Conservation (phyloP, 192 early-diverging fungal genomes). For the Linnemannia schmuckeri region DNA sequence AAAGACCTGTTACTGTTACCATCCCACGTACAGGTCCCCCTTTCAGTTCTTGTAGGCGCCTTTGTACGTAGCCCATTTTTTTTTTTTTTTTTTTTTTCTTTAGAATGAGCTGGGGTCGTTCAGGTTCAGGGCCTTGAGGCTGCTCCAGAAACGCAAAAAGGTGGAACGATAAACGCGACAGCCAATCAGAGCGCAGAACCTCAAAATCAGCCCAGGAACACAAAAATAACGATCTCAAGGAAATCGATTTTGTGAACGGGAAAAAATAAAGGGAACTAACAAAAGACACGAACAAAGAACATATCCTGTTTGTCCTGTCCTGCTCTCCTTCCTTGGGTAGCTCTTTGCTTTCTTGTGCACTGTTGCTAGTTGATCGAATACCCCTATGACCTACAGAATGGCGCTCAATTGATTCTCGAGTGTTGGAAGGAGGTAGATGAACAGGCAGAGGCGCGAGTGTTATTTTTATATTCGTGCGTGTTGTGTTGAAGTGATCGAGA, state of each 20-base stretch:
- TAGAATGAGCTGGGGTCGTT: neutral
- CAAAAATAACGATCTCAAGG: neutral
- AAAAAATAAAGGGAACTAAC: neutral
- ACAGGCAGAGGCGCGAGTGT: neutral
- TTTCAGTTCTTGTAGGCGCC: neutral
- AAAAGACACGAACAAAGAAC: neutral
- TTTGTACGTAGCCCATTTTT: neutral
- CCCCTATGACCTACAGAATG: too few species aligned
- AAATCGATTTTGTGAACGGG: neutral
- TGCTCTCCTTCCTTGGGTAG: neutral
- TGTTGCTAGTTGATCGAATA: neutral
- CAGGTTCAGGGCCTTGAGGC: neutral
- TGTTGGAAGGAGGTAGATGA: neutral
- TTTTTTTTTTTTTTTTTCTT: neutral
- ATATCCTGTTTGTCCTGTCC: slow-evolving; percentile 10
- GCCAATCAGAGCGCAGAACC: slow-evolving; percentile 19
- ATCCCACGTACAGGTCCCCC: neutral
- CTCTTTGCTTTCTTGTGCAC: neutral
- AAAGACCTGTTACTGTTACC: neutral
- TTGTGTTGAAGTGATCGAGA: neutral
- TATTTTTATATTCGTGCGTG: neutral
- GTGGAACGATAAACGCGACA: slow-evolving; percentile 32
- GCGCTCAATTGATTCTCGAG: neutral
- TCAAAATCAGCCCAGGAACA: slow-evolving; percentile 10
- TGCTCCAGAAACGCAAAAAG: neutral